A percentile compares a stretch with the other conserved stretches of the same genome.
These are phyloP conservation scores for Infundibulicybe gibba DNA, from an alignment of 768 basidiomycete genomes.

Conservation along the genomic window DNA sequence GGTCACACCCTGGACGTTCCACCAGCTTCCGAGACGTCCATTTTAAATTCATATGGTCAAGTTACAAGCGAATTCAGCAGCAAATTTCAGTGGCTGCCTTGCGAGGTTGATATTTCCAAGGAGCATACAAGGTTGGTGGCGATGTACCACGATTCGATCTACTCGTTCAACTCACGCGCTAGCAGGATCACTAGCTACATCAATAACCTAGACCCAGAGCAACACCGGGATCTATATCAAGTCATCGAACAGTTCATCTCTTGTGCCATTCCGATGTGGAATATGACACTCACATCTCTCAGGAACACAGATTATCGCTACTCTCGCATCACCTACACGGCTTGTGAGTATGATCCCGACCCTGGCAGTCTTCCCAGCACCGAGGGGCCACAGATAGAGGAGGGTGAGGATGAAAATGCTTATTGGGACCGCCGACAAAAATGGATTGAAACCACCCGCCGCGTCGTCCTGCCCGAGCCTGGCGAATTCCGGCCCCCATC, in stretches of 20 bases:
- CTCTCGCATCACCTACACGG: conserved; percentile 5
- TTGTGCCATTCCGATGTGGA: conserved; percentile 15
- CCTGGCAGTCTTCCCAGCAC: conserved; percentile 1
- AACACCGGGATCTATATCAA: conserved; percentile 8
- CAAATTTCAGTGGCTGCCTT: conserved; percentile 11
- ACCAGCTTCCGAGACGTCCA: too few relatives aligned
- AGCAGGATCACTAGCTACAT: conserved; percentile 20
- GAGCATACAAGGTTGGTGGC: conserved; percentile 2
- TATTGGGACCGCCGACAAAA: conserved; percentile 5
- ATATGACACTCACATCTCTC: conserved; percentile 15
- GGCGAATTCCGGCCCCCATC: conserved; percentile 6
- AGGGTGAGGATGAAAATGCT: conserved; percentile 6
- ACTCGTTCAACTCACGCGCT: neutral
- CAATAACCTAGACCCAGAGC: conserved; percentile 24
- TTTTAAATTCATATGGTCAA: neutral
- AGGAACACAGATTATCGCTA: neutral
- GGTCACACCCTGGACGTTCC: neutral
- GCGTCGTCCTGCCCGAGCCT: conserved; percentile 10
- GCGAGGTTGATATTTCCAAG: neutral
- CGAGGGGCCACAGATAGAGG: conserved; percentile 3
- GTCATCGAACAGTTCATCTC: conserved; percentile 12
- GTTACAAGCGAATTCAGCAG: conserved; percentile 1
- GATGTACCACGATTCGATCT: neutral
- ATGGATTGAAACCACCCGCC: conserved; percentile 1
- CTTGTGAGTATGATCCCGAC: conserved; percentile 4